Percentiles rank a stretch among this genome's conserved stretches.
phyloP scores from a whole-genome alignment of 495 filamentous ascomycete species.

The Stereocaulon alpinum region DNA sequence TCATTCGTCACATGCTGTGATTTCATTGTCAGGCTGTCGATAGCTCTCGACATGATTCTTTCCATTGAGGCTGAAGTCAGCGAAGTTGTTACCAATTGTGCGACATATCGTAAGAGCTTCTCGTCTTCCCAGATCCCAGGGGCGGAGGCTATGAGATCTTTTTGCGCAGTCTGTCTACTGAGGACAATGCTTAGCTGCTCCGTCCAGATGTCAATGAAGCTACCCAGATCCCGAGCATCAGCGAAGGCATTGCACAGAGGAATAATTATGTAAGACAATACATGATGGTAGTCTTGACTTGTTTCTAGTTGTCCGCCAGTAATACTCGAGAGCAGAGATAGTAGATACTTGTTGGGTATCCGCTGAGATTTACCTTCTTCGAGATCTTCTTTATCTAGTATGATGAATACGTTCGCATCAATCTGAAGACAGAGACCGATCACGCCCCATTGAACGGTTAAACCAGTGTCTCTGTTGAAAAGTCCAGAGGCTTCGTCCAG shows the following conservation, averaged over 20 bases:
- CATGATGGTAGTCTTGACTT: neutral
- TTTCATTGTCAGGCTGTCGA: constrained; percentile 22
- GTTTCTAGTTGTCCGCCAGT: constrained; percentile 15
- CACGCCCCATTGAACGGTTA: constrained; percentile 47
- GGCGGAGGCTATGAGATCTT: neutral
- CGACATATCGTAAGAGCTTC: constrained; percentile 39
- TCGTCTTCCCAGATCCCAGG: constrained; percentile 53
- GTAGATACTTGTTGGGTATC: constrained; percentile 30
- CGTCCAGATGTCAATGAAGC: constrained; percentile 60
- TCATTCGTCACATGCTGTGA: neutral
- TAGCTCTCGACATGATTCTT: constrained; percentile 21
- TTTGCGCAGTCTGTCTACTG: neutral
- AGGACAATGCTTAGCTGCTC: constrained; percentile 39
- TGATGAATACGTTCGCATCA: constrained; percentile 58
- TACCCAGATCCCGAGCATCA: constrained; percentile 51
- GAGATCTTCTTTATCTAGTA: constrained; percentile 13
- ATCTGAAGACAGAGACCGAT: constrained; percentile 51
- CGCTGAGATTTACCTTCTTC: neutral
- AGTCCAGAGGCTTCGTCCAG: constrained; percentile 36
- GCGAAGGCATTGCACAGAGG: constrained; percentile 54
- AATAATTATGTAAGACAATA: constrained; percentile 33
- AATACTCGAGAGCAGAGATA: constrained; percentile 34
- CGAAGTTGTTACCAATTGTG: constrained; percentile 32
- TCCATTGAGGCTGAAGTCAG: constrained; percentile 38
- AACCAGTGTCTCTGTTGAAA: constrained; percentile 24